A percentile compares a stretch with the other conserved stretches of the same genome.
phyloP scores from a whole-genome alignment of 371 early-diverging fungal species.

The Funneliformis caledonium region DNA sequence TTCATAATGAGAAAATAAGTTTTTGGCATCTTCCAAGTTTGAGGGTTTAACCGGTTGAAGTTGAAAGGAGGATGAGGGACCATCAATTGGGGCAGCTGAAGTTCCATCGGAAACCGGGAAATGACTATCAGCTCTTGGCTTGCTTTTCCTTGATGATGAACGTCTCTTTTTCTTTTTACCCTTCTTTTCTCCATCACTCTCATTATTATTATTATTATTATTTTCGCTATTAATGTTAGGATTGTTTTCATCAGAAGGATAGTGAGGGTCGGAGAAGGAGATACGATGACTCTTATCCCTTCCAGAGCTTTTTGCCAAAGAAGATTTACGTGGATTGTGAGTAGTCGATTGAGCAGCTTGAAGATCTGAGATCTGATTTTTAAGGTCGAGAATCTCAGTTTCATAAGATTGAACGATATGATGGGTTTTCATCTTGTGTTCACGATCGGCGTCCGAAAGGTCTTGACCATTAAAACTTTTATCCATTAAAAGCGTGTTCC shows the following conservation, averaged over 20 bases:
- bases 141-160: constrained; percentile 41
- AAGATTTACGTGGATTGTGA: constrained; percentile 45
- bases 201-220: constrained; percentile 44
- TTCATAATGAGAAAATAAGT: constrained; percentile 6
- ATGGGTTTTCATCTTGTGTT: constrained; percentile 50
- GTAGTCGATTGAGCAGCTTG: constrained; percentile 48
- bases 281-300: constrained; percentile 22
- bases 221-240: constrained; percentile 45
- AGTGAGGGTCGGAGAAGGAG: constrained; percentile 23
- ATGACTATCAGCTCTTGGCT: neutral
- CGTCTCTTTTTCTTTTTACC: constrained; percentile 13
- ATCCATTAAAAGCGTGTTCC: constrained; percentile 65
- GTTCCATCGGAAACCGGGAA: neutral
- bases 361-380: constrained; percentile 58
- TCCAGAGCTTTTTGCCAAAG: constrained; percentile 40
- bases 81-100: neutral
- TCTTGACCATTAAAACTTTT: constrained; percentile 49
- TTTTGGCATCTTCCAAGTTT: constrained; percentile 8
- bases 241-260: constrained; percentile 16
- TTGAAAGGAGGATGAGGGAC: neutral
- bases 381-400: constrained; percentile 59
- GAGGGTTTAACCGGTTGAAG: neutral
- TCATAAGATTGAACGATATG: constrained; percentile 64
- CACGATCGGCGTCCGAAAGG: constrained; percentile 42
- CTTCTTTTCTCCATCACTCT: constrained; percentile 17